phyloP scores from a whole-genome alignment of 225 moss, liverwort and hornwort species.

The Bryoerythrophyllum caledonicum region DNA sequence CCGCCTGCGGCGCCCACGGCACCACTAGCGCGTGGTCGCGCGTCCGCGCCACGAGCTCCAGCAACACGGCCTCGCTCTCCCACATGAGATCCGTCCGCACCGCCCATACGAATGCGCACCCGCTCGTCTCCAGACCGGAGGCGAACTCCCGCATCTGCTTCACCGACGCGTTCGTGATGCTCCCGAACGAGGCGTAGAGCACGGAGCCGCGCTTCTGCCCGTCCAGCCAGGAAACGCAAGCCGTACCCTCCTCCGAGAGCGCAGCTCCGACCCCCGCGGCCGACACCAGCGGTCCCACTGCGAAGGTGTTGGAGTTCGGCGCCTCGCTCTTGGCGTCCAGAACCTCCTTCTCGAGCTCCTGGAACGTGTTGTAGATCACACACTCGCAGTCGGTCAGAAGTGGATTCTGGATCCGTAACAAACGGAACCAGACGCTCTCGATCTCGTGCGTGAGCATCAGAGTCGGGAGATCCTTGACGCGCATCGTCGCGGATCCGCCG shows the following conservation, averaged over 20 bases:
- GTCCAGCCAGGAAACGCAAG: conserved; percentile 35
- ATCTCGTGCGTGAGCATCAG: not conserved
- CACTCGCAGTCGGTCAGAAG: conserved; percentile 26
- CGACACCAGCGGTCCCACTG: conserved; percentile 34
- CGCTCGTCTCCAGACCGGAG: conserved; percentile 31
- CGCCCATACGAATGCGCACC: conserved; percentile 34
- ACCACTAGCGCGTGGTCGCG: conserved; percentile 21
- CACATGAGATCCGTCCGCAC: conserved; percentile 11
- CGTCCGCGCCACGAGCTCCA: conserved; percentile 5
- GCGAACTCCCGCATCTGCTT: conserved; percentile 37
- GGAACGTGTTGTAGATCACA: conserved; percentile 38
- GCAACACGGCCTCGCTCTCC: conserved; percentile 1
- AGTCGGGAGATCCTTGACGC: conserved; percentile 30
- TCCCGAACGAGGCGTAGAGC: conserved; percentile 36
- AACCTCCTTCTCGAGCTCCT: conserved; percentile 33
- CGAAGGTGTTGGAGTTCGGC: conserved; percentile 21
- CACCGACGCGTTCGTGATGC: not conserved
- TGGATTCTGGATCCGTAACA: not conserved
- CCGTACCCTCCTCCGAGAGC: conserved; percentile 10
- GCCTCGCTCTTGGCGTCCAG: conserved; percentile 13
- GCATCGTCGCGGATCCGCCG: conserved; percentile 22
- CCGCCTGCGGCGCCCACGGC: conserved; percentile 25
- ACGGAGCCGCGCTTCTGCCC: conserved; percentile 15
- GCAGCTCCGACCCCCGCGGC: not conserved
- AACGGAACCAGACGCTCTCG: not conserved